phyloP scores from a whole-genome alignment of 257 asterid species.

The Hygrophila difformis region DNA sequence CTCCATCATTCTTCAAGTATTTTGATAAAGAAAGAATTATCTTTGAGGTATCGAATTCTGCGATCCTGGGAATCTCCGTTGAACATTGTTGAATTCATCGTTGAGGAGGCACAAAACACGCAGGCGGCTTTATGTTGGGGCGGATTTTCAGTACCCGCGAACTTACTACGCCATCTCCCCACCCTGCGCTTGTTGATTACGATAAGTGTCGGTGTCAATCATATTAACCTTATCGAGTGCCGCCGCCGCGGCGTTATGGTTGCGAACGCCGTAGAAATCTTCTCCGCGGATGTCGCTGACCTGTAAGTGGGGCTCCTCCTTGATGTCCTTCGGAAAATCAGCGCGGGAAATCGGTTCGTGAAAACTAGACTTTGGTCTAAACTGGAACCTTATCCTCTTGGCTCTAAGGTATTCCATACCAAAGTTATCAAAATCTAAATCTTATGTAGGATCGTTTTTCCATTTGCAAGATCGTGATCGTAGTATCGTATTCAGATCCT shows the following conservation, averaged over 20 bases:
- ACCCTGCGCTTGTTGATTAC: slow-evolving; percentile 40
- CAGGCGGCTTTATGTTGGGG: slow-evolving; percentile 37
- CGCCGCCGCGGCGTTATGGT: slow-evolving; percentile 53
- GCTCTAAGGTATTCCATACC: slow-evolving; percentile 42
- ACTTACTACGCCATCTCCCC: slow-evolving; percentile 38
- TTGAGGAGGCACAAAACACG: slow-evolving; percentile 30
- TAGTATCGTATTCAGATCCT: no score
- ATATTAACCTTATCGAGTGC: slow-evolving; percentile 57
- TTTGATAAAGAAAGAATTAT: slow-evolving; percentile 20
- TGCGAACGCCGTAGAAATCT: slow-evolving; percentile 30
- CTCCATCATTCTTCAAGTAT: slow-evolving; percentile 24
- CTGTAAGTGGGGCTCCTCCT: slow-evolving; percentile 47
- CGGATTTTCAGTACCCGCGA: slow-evolving; percentile 21
- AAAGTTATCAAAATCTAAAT: no score
- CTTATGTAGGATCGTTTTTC: no score
- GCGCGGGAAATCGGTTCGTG: slow-evolving; percentile 37
- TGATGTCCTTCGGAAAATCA: slow-evolving; percentile 38
- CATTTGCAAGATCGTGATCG: no score
- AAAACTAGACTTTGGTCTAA: slow-evolving; percentile 42
- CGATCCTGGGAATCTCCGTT: slow-evolving; percentile 51
- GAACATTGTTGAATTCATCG: slow-evolving; percentile 39
- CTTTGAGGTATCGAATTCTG: slow-evolving; percentile 25
- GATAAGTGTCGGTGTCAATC: slow-evolving; percentile 56
- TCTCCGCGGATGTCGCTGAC: slow-evolving; percentile 51
- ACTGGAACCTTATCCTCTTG: slow-evolving; percentile 34